A percentile compares a stretch with the other conserved stretches of the same genome.
Conservation (phyloP, 192 early-diverging fungal species). For the Dimargaris verticillata region DNA sequence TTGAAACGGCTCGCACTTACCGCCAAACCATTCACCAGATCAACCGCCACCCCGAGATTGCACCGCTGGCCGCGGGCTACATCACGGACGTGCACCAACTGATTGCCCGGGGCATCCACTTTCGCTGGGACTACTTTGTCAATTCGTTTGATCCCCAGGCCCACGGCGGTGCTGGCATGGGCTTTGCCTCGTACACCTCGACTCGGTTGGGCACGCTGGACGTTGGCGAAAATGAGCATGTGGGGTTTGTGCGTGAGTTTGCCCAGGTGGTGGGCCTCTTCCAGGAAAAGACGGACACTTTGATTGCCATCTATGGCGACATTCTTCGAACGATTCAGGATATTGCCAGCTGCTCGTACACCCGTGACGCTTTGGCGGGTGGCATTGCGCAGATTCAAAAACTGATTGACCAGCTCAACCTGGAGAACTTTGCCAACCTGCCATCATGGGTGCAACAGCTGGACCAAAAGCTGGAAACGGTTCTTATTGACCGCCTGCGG, state of each 20-base stretch:
- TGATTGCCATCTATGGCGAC: conserved; percentile 68
- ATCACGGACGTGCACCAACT: conserved; percentile 82
- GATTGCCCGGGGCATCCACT: conserved; percentile 53
- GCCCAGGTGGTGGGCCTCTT: conserved; percentile 75
- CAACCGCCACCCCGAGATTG: conserved; percentile 54
- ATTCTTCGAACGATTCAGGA: conserved; percentile 70
- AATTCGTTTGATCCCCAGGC: conserved; percentile 38
- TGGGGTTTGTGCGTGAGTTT: conserved; percentile 90
- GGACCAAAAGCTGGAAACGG: conserved; percentile 59
- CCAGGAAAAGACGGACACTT: conserved; percentile 83
- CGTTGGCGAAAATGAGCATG: conserved; percentile 67
- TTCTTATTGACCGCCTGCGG: conserved; percentile 56
- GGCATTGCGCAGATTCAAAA: conserved; percentile 74
- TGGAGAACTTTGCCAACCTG: conserved; percentile 90
- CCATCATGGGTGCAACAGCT: conserved; percentile 75
- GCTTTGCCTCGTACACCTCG: background rate
- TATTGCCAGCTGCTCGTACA: conserved; percentile 61
- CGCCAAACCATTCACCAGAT: conserved; percentile 67
- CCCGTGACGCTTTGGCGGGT: conserved; percentile 43
- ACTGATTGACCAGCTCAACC: conserved; percentile 76
- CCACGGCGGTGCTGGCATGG: conserved; percentile 20
- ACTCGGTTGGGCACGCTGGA: conserved; percentile 22
- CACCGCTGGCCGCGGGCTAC: conserved; percentile 78
- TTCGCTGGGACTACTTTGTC: conserved; percentile 92
- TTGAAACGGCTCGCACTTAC: conserved; percentile 89